phyloP scores from a whole-genome alignment of 768 basidiomycete genomes.

The Mycena olivaceomarginata region DNA sequence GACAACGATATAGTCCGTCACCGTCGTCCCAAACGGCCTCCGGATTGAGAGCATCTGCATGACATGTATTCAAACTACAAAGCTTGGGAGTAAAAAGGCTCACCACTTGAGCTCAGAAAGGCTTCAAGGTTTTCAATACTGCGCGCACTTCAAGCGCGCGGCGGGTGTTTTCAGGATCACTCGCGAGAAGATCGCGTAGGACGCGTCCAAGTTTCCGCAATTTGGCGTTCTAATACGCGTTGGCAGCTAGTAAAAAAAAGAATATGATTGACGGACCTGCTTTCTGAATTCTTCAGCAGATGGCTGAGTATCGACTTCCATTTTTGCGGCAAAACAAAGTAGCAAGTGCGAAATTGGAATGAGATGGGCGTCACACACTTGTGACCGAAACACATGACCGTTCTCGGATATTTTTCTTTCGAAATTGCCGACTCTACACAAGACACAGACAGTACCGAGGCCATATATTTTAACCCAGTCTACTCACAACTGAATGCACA shows the following conservation, averaged over 20 bases:
- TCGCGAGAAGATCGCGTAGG: constrained; percentile 11
- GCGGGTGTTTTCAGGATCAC: not conserved
- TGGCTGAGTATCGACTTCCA: not conserved
- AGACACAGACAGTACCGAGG: not conserved
- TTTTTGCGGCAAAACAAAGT: not conserved
- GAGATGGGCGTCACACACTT: not conserved
- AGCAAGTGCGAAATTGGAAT: not conserved
- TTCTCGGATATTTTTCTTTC: not conserved
- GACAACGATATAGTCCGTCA: constrained; percentile 50
- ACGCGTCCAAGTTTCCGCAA: constrained; percentile 22
- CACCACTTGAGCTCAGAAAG: constrained; percentile 21
- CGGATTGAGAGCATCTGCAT: not conserved
- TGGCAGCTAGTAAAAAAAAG: not conserved
- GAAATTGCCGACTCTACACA: no score
- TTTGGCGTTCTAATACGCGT: constrained; percentile 1
- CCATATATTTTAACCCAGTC: not conserved
- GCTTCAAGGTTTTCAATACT: constrained; percentile 15
- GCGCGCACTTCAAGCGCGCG: not conserved
- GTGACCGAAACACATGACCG: not conserved
- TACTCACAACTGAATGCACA: constrained; percentile 1
- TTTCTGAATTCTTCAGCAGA: not conserved
- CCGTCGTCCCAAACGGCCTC: constrained; percentile 44
- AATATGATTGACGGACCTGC: constrained; percentile 1
- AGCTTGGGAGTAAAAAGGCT: not conserved
- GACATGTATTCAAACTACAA: not conserved